These are phyloP conservation scores for Pleurotus tuber-regium DNA, from an alignment of 768 basidiomycete species.

Conservation along the genomic window DNA sequence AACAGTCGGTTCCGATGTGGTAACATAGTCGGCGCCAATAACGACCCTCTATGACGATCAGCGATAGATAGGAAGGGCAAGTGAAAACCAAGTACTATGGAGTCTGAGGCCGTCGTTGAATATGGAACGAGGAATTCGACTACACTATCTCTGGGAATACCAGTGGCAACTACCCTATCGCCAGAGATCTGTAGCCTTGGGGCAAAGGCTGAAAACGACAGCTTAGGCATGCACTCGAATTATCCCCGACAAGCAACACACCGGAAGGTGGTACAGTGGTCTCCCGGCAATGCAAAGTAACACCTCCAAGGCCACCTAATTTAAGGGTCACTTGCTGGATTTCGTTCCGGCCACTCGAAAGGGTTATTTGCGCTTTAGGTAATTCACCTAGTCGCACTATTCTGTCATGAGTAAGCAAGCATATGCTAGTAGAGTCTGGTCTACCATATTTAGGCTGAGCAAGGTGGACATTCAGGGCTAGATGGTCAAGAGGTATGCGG, in stretches of 20 bases:
- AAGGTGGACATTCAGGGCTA: constrained; percentile 62
- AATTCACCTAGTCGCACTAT: constrained; percentile 66
- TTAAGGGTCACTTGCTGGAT: constrained; percentile 52
- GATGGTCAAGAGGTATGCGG: constrained; percentile 58
- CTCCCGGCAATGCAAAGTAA: constrained; percentile 46
- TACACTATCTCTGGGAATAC: constrained; percentile 44
- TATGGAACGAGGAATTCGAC: constrained; percentile 62
- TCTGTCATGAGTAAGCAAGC: constrained; percentile 12
- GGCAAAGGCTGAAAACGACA: too few relatives aligned
- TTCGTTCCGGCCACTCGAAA: constrained; percentile 72
- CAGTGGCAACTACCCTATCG: constrained; percentile 42
- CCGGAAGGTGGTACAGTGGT: constrained; percentile 36
- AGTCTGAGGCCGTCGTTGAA: constrained; percentile 56
- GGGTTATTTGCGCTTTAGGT: constrained; percentile 48
- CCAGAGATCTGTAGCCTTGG: constrained; percentile 18
- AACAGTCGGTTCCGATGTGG: constrained; percentile 48
- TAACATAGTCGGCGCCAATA: constrained; percentile 66
- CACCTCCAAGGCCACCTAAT: constrained; percentile 48
- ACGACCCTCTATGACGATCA: constrained; percentile 56
- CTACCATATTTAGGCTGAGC: constrained; percentile 45
- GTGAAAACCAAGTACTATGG: constrained; percentile 46
- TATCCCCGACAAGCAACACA: background rate
- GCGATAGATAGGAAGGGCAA: background rate
- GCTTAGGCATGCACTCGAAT: too few relatives aligned
- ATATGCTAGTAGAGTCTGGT: constrained; percentile 6